Conservation (phyloP, 2,329 filamentous ascomycete genomes). For the Colletotrichum horii region DNA sequence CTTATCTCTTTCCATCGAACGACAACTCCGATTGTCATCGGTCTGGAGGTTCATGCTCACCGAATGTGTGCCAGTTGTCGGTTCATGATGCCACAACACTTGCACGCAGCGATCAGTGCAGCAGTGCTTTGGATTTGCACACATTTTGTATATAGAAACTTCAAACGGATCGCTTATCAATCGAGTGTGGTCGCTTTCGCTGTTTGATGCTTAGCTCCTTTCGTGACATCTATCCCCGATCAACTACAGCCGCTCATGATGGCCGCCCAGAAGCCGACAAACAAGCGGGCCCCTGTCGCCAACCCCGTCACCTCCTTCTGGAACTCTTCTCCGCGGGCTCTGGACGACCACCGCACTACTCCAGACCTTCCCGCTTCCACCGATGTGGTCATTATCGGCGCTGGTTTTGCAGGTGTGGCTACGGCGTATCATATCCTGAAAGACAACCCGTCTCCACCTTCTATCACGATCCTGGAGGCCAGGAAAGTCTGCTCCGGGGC, state of each 20-base stretch:
- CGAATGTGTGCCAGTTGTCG: background rate
- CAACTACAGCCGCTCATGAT: background rate
- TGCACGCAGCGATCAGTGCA: background rate
- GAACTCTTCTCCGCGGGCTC: background rate
- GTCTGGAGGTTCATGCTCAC: background rate
- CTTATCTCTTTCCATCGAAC: background rate
- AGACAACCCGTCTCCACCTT: background rate
- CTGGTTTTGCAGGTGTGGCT: background rate
- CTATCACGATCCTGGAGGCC: background rate
- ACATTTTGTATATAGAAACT: background rate
- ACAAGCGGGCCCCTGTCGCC: background rate
- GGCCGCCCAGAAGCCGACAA: background rate
- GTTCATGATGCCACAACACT: background rate
- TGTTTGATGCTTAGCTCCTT: background rate
- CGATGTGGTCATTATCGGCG: background rate
- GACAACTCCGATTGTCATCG: background rate
- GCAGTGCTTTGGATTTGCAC: background rate
- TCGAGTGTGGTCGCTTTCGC: background rate
- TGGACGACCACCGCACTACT: background rate
- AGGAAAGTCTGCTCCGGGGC: background rate
- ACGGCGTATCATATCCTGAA: background rate
- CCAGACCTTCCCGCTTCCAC: background rate
- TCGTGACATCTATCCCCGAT: background rate
- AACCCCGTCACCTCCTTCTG: background rate
- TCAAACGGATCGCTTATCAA: background rate